Evolutionary conservation across 306 rosid species (phyloP).

Genomic region (Trifolium pratense): DNA sequence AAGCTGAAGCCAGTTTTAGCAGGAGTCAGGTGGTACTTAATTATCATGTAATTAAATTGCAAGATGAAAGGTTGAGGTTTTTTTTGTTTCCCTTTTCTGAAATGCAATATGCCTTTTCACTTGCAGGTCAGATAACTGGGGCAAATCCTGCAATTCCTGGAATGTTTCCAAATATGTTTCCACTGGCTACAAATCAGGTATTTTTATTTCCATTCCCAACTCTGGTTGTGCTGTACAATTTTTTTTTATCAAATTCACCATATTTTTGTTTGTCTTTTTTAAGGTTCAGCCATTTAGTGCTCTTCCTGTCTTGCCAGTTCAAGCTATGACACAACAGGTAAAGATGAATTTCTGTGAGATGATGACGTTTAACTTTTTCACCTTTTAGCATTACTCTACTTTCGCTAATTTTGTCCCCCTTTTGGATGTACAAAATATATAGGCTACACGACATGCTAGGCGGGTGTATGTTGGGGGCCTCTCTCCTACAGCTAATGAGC

Average conservation of each 20-base stretch:
- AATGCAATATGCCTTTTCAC: conserved; percentile 51
- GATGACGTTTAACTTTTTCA: background rate
- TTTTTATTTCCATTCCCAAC: conserved; percentile 23
- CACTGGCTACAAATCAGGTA: conserved; percentile 88
- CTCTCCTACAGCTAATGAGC: conserved; percentile 97
- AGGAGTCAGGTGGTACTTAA: conserved; percentile 46
- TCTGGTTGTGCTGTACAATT: background rate
- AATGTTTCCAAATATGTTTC: conserved; percentile 90
- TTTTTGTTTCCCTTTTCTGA: conserved; percentile 35
- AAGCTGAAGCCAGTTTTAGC: conserved; percentile 45
- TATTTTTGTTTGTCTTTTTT: conserved; percentile 27
- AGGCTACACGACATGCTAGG: conserved; percentile 99
- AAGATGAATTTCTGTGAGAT: background rate
- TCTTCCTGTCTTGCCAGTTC: conserved; percentile 97
- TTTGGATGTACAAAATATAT: conserved; percentile 27
- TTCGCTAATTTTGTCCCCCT: conserved; percentile 28
- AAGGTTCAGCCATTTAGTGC: conserved; percentile 77
- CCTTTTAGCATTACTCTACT: background rate
- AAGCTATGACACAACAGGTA: conserved; percentile 99
- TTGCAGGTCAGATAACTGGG: conserved; percentile 91
- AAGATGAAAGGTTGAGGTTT: conserved; percentile 27
- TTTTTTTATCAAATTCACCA: conserved; percentile 22
- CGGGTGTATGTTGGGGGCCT: conserved; percentile 98
- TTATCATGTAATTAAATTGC: conserved; percentile 20
- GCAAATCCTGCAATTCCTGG: conserved; percentile 84